Conservation (phyloP, 2,329 filamentous ascomycete genomes). For the Phyllosticta capitalensis region DNA sequence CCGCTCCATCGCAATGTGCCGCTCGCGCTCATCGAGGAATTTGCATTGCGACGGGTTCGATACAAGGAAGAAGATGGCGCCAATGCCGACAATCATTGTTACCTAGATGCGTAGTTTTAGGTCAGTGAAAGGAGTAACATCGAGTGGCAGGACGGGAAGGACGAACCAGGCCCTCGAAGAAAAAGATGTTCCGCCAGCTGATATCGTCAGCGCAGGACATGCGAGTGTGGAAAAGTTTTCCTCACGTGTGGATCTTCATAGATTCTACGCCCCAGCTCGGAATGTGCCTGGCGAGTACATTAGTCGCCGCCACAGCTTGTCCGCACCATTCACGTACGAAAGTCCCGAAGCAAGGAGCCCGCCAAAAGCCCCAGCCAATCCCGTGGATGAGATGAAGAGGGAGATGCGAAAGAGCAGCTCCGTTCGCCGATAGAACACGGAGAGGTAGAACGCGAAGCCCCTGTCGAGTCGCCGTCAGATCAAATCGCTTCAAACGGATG, state of each 20-base stretch:
- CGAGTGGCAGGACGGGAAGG: no score
- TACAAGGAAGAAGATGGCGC: conserved; percentile 45
- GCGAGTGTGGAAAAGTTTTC: conserved; percentile 14
- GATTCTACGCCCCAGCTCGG: conserved; percentile 41
- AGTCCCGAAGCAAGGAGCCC: conserved; percentile 47
- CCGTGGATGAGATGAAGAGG: conserved; percentile 47
- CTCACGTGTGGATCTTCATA: conserved; percentile 36
- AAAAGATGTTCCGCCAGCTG: conserved; percentile 51
- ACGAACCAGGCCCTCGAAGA: conserved; percentile 50
- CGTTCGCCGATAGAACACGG: conserved; percentile 47
- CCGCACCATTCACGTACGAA: conserved; percentile 26
- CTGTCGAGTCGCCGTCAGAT: conserved; percentile 11
- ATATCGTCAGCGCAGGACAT: conserved; percentile 24
- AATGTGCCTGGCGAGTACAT: conserved; percentile 29
- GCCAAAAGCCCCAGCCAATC: conserved; percentile 49
- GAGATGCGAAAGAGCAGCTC: conserved; percentile 48
- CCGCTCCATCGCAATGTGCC: conserved; percentile 44
- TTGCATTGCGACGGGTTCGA: conserved; percentile 39
- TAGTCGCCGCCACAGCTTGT: conserved; percentile 11
- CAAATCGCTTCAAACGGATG: not conserved
- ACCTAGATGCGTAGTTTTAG: no score
- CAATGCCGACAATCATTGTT: conserved; percentile 26
- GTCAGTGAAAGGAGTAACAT: no score
- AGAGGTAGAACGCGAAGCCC: conserved; percentile 49
- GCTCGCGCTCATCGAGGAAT: conserved; percentile 45